These are phyloP conservation scores for Mytilinidion resinicola DNA, from an alignment of 495 filamentous ascomycete species.

Conservation along the genomic window DNA sequence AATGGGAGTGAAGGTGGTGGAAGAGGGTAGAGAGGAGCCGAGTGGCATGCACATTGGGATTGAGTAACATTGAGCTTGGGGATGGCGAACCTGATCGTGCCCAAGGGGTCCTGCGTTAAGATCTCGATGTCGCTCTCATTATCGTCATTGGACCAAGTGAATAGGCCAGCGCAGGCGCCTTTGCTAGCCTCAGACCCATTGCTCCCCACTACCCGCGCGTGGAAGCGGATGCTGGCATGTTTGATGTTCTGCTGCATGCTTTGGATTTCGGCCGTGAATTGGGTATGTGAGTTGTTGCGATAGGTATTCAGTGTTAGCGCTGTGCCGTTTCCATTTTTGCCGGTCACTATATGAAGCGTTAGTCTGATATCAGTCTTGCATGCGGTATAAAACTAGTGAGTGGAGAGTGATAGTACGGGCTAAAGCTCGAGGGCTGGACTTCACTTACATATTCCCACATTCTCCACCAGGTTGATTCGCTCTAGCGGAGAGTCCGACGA, in stretches of 20 bases:
- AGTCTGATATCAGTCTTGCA: too few relatives aligned
- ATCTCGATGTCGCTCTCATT: constrained; percentile 32
- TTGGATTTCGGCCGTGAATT: constrained; percentile 61
- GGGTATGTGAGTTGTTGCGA: constrained; percentile 18
- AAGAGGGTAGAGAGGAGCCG: too few relatives aligned
- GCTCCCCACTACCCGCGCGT: constrained; percentile 39
- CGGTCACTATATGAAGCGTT: too few relatives aligned
- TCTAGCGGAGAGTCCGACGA: constrained; percentile 40
- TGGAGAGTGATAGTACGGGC: too few relatives aligned
- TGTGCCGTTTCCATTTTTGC: constrained; percentile 26
- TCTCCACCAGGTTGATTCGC: constrained; percentile 59
- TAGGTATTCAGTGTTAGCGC: constrained; percentile 58
- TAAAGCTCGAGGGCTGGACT: too few relatives aligned
- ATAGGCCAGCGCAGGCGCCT: constrained; percentile 31
- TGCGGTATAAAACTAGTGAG: too few relatives aligned
- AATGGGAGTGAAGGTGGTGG: neutral
- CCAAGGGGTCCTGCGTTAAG: constrained; percentile 21
- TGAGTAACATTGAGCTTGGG: neutral
- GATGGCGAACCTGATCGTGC: constrained; percentile 4
- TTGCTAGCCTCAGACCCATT: constrained; percentile 29
- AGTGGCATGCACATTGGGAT: too few relatives aligned
- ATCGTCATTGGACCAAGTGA: constrained; percentile 38
- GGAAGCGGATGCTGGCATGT: constrained; percentile 57
- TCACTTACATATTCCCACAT: constrained; percentile 25
- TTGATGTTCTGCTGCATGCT: constrained; percentile 48